Evolutionary conservation across 2,329 filamentous ascomycete species (phyloP), one percentile per base, ranked within the genome.

Genomic region (Nigrograna mackinnonii): DNA sequence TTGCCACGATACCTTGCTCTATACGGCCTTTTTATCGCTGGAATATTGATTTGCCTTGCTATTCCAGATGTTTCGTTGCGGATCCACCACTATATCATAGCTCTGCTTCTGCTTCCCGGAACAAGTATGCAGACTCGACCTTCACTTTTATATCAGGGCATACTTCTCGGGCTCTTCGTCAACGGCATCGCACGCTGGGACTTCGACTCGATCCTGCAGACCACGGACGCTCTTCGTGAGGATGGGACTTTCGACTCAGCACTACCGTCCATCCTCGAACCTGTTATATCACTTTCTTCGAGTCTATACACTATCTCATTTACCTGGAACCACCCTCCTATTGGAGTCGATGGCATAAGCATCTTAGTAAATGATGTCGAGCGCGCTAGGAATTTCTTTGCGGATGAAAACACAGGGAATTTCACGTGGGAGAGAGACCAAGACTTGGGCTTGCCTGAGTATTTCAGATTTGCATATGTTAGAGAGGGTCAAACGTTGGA

Each of bases 281-380:
- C 31, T 12, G 31, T 14, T 33, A 2, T 17, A 14, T 12, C 31
- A 17, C 9, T 9, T 9, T 9, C n/a, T n/a, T 9, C 24, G n/a
- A 28, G n/a, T 4, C 21, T 11, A 12, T 32, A 11, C 6, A 11
- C 35, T 2, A 40, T 63, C 2, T 37, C 47, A 4, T 34, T 42
- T 26, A 48, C 41, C 0, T 87, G 62, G 65, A 72, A 44, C 46
- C 67, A 74, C 12, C 69, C 68, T 3, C 71, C 73, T 14, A 37
- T 47, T 22, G 46, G 49, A 0, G 86, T 83, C 49, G 85, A 92
- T 55, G 89, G 88, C 13, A 79, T 94, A 47, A 89, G 85, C 62
- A 79, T 92, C 14, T 73, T 94, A 0, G 86, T 94, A 47, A 94
- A 95, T 57, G 89, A 95, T 56, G 89, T 95, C 1, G 89, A 95